These are phyloP conservation scores for Coemansia sp. DNA, from an alignment of 192 early-diverging fungal species.

Conservation along the genomic window DNA sequence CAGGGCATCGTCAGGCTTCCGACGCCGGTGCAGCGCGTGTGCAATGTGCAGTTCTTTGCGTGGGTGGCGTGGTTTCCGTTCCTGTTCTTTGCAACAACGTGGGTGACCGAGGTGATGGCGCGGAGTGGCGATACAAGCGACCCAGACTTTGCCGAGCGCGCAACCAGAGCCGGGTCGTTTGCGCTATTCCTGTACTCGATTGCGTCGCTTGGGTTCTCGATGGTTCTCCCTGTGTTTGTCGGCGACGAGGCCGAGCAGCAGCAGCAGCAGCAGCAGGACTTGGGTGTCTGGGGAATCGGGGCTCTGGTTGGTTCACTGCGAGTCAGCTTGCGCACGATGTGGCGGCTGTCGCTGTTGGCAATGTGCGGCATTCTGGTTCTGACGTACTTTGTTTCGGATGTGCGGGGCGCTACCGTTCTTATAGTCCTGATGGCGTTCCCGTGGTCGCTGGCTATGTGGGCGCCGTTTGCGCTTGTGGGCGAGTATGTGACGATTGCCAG, in stretches of 20 bases:
- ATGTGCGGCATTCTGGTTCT: conserved; percentile 66
- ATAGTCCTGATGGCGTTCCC: conserved; percentile 77
- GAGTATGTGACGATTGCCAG: conserved; percentile 52
- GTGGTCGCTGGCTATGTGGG: conserved; percentile 88
- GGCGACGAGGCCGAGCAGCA: conserved; percentile 11
- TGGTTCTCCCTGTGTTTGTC: conserved; percentile 39
- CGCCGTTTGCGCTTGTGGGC: conserved; percentile 89
- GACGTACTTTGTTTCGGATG: conserved; percentile 64
- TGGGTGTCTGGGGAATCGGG: background rate
- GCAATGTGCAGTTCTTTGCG: conserved; percentile 91
- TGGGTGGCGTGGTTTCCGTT: conserved; percentile 99
- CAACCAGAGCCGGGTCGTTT: conserved; percentile 83
- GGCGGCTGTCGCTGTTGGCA: conserved; percentile 68
- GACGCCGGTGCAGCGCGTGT: conserved; percentile 72
- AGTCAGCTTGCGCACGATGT: conserved; percentile 58
- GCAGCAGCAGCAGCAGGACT: background rate
- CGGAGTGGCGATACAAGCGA: conserved; percentile 28
- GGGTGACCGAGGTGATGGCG: conserved; percentile 48
- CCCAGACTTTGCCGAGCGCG: conserved; percentile 56
- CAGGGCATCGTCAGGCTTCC: conserved; percentile 60
- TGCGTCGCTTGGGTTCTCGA: conserved; percentile 61
- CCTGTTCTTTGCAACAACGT: conserved; percentile 80
- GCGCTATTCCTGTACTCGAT: conserved; percentile 81
- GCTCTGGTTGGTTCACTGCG: background rate
- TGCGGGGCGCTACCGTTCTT: conserved; percentile 63